Percentiles rank a stretch among this genome's conserved stretches.
phyloP scores from a whole-genome alignment of 2,329 filamentous ascomycete genomes.

The Coniochaeta sp. region DNA sequence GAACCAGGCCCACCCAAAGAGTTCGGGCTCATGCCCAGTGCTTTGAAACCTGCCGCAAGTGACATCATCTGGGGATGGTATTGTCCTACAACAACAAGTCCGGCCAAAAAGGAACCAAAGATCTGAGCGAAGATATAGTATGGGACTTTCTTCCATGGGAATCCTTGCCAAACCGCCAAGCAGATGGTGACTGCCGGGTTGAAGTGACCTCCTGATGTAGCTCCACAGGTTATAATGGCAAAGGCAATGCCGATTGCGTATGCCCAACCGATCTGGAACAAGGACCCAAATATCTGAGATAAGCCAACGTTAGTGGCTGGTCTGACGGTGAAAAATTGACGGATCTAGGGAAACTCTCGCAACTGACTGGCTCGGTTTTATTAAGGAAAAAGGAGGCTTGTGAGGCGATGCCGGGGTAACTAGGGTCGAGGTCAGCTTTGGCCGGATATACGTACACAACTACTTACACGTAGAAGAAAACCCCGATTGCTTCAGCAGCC shows the following conservation, averaged over 20 bases:
- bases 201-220: slow-evolving; percentile 48
- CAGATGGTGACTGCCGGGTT: slow-evolving; percentile 42
- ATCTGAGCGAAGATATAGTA: slow-evolving; percentile 50
- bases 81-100: slow-evolving; percentile 45
- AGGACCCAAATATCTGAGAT: slow-evolving; percentile 26
- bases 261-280: slow-evolving; percentile 48
- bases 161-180: slow-evolving; percentile 46
- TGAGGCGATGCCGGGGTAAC: slow-evolving; percentile 40
- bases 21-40: neutral
- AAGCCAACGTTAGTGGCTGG: slow-evolving; percentile 20
- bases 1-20: slow-evolving; percentile 9
- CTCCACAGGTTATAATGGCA: slow-evolving; percentile 48
- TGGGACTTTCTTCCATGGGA: slow-evolving; percentile 50
- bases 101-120: slow-evolving; percentile 48
- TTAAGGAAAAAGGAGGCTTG: slow-evolving; percentile 43
- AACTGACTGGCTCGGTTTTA: slow-evolving; percentile 15
- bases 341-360: neutral
- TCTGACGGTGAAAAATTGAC: neutral
- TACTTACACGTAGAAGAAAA: slow-evolving; percentile 46
- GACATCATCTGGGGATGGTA: slow-evolving; percentile 40
- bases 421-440: neutral
- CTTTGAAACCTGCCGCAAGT: slow-evolving; percentile 1
- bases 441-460: neutral
- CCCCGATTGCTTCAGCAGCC: slow-evolving; percentile 47
- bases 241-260: slow-evolving; percentile 52